These are phyloP conservation scores for Aspergillus brasiliensis DNA, from an alignment of 2,329 filamentous ascomycete species.

Conservation along the genomic window DNA sequence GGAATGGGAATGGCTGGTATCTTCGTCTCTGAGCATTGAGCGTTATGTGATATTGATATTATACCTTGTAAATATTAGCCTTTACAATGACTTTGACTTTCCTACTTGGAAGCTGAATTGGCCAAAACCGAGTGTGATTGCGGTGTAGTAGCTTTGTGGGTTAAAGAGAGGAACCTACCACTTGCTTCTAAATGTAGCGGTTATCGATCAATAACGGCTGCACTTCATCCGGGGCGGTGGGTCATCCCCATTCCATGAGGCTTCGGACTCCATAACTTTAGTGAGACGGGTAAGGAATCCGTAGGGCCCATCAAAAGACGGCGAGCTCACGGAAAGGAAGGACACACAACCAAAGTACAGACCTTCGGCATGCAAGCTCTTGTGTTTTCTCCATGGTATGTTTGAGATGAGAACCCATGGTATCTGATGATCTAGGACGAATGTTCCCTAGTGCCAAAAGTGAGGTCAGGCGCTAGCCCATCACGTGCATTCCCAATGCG, in stretches of 20 bases:
- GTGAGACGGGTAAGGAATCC: not conserved
- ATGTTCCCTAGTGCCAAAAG: not conserved
- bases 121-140: not conserved
- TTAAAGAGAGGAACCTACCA: not conserved
- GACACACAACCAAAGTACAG: not conserved
- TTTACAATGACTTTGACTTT: not conserved
- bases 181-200: not conserved
- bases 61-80: constrained; percentile 4
- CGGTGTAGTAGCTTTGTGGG: not conserved
- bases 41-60: not conserved
- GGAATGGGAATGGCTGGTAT: constrained; percentile 81
- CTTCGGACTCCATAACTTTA: not conserved
- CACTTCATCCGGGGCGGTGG: not conserved
- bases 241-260: not conserved
- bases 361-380: not conserved
- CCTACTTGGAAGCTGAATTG: not conserved
- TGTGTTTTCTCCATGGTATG: not conserved
- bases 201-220: not conserved
- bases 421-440: not conserved
- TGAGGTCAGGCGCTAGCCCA: not conserved
- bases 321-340: not conserved
- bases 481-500: constrained; percentile 9
- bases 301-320: not conserved
- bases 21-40: constrained; percentile 80
- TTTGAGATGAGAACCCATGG: not conserved